Base-by-base conservation (phyloP, 2,329 filamentous ascomycete genomes). In the Claviceps purpurea region DNA sequence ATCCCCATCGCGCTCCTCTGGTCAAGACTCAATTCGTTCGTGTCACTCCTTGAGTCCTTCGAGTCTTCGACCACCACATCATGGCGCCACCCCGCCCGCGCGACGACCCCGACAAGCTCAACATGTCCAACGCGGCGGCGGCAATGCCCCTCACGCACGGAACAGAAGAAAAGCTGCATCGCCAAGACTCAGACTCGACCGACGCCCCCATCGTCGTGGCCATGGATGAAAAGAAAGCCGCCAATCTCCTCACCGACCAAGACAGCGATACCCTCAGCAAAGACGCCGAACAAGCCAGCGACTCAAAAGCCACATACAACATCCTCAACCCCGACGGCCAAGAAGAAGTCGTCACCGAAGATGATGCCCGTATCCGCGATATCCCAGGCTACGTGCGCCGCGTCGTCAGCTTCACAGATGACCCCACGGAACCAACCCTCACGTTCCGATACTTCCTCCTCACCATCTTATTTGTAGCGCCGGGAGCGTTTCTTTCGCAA, bases 371-470 rank as follows among this genome's bases (percentile, higher is more conserved):
- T 47, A 68, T 81, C 47, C 70, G 64, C 48, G 73, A 78, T 50
- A 70, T 82, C 14, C 77, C 77, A 4, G 65, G 69, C 50, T 72
- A 77, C 55, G 58, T 58, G 14, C 74, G 78, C 43, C 71, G 76
- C 24, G 70, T 80, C 43, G 76, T 81, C 56, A 78, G 73, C 58
- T 68, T 82, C 54, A 70, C 73, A 20, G 78, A 82, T 58, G 77
- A 82, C 57, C 70, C 77, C 0, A 71, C 65, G 3, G 65, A 78
- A 30, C 74, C 75, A 1, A 79, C 76, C 13, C 65, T 82, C 22
- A 82, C 78, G 1, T 81, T 82, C 56, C 74, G 78, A 26, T 82
- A 79, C 58, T 78, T 81, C 58, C 50, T 81, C 24, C 65, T 81
- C 24, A 70, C 73, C 5, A 61, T 77, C 51, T 54, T 81, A 18